Evolutionary conservation across 2,329 filamentous ascomycete genomes (phyloP).

Genomic region (Fusarium denticulatum): DNA sequence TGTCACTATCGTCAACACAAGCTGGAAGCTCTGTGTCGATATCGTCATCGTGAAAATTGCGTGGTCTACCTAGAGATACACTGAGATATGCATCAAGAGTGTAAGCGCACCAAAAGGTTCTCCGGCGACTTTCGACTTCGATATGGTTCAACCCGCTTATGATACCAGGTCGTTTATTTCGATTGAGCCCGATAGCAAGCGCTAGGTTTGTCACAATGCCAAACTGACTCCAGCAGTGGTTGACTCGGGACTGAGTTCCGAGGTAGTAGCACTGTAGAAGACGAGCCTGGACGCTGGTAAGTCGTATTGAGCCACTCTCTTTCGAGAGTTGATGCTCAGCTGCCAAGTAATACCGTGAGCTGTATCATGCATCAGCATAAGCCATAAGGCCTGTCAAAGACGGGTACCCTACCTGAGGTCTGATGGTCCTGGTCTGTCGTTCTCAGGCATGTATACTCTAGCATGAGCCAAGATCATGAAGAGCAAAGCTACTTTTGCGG

Average conservation of each 20-base stretch:
- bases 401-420: too few species aligned
- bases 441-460: conserved; percentile 51
- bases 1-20: conserved; percentile 36
- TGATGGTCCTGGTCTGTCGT: conserved; percentile 38
- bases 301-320: conserved; percentile 51
- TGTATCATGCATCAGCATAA: background rate
- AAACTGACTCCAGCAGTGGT: conserved; percentile 59
- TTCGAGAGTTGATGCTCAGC: conserved; percentile 52
- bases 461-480: conserved; percentile 63
- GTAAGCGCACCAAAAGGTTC: conserved; percentile 42
- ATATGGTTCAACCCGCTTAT: conserved; percentile 29
- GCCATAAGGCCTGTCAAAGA: too few species aligned
- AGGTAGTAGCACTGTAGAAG: conserved; percentile 57
- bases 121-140: conserved; percentile 36
- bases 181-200: conserved; percentile 47
- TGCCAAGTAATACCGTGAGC: conserved; percentile 38
- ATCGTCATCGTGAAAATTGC: conserved; percentile 41
- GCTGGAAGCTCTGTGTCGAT: conserved; percentile 40
- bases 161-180: conserved; percentile 23
- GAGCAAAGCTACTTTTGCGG: conserved; percentile 54
- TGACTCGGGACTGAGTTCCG: conserved; percentile 56
- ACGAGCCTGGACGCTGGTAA: conserved; percentile 54
- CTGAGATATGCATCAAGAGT: conserved; percentile 41
- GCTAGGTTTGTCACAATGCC: conserved; percentile 54
- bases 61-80: conserved; percentile 35